Evolutionary conservation across 75 land plant species (phyloP).

Genomic region (Picea glauca): DNA sequence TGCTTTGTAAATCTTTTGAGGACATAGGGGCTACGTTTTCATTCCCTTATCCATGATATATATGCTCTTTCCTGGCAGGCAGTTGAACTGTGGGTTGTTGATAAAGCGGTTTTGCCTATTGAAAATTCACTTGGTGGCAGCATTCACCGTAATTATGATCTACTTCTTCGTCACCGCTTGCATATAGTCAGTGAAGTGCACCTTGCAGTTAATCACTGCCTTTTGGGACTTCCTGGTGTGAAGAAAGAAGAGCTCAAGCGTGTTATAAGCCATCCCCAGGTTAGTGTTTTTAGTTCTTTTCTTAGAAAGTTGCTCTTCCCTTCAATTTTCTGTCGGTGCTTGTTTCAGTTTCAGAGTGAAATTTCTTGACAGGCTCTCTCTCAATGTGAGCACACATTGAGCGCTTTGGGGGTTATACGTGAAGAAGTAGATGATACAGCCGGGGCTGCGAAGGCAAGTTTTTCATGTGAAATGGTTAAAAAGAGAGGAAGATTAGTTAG

Average conservation of each 20-base stretch:
- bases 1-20: constrained; percentile 1
- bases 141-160: constrained; percentile 75
- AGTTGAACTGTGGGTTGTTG: constrained; percentile 70
- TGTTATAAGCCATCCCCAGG: constrained; percentile 90
- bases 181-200: constrained; percentile 85
- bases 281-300: constrained; percentile 8
- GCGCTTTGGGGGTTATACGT: constrained; percentile 58
- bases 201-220: constrained; percentile 62
- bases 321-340: background rate
- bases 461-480: background rate
- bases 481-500: too few relatives aligned
- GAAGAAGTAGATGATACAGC: constrained; percentile 85
- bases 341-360: background rate
- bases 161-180: constrained; percentile 72
- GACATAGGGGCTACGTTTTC: background rate
- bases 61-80: constrained; percentile 39
- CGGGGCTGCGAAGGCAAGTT: constrained; percentile 80
- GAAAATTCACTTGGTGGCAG: constrained; percentile 75
- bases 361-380: constrained; percentile 66
- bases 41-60: background rate
- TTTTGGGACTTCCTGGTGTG: constrained; percentile 62
- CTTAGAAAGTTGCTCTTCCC: background rate
- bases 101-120: constrained; percentile 78
- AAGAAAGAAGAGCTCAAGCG: constrained; percentile 53
- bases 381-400: constrained; percentile 78